Evolutionary conservation across 345 rosid species (phyloP).

Genomic region (Eucalyptus marginata): DNA sequence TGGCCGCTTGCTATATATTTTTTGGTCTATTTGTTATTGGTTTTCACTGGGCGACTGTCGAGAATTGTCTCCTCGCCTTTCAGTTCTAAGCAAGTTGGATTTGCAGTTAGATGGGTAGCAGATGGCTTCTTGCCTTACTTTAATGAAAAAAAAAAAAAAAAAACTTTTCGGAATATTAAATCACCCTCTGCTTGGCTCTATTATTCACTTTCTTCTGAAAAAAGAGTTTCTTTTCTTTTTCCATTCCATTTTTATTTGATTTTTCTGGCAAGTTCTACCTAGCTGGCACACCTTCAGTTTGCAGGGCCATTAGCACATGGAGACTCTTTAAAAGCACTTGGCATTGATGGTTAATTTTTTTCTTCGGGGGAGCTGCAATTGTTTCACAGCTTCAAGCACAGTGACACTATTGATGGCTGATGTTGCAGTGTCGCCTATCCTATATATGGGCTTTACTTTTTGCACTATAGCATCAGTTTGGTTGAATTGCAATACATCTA

Average conservation of each 20-base stretch:
- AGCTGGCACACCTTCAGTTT: neutral
- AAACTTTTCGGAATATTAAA: neutral
- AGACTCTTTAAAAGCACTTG: neutral
- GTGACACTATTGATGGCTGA: neutral
- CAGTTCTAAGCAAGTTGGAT: neutral
- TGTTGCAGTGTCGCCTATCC: neutral
- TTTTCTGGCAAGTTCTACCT: neutral
- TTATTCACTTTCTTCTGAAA: neutral
- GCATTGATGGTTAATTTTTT: neutral
- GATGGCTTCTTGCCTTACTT: neutral
- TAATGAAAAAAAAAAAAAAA: neutral
- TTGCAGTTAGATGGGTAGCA: neutral
- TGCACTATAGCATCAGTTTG: neutral
- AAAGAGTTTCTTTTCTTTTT: neutral
- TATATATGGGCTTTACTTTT: neutral
- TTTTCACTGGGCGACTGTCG: neutral
- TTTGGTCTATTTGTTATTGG: neutral
- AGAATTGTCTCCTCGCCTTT: neutral
- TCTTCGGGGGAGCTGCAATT: neutral
- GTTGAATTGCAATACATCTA: neutral
- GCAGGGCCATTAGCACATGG: neutral
- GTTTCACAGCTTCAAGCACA: neutral
- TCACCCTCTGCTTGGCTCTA: neutral
- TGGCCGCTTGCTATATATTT: neutral
- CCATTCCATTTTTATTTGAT: neutral